These are phyloP conservation scores for Chlorokybus atmophyticus DNA, from an alignment of 139 green algal species.

Conservation along the genomic window DNA sequence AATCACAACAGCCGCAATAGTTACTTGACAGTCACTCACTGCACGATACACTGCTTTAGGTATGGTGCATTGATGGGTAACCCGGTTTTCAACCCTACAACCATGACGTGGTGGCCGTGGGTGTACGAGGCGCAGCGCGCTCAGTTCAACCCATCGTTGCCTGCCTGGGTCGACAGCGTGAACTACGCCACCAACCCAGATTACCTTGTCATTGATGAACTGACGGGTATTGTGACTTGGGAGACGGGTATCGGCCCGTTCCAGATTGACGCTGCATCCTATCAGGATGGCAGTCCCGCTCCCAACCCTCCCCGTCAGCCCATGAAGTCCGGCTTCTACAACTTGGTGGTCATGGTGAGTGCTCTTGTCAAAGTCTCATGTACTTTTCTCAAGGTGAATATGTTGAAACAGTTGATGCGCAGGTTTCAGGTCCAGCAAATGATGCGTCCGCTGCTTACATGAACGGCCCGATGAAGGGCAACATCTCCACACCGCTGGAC, in stretches of 20 bases:
- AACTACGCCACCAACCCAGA: slow-evolving; percentile 11
- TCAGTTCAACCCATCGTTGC: background rate
- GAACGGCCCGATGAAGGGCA: background rate
- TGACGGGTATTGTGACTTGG: slow-evolving; percentile 18
- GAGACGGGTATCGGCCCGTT: slow-evolving; percentile 11
- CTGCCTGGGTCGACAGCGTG: slow-evolving; percentile 8
- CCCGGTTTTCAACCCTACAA: background rate
- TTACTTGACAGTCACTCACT: too few relatives aligned
- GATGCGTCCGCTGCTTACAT: too few relatives aligned
- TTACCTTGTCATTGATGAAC: slow-evolving; percentile 13
- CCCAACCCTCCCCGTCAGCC: background rate
- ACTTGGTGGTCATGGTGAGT: background rate
- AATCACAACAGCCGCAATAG: too few relatives aligned
- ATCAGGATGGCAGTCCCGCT: background rate
- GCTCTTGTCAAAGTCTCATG: background rate
- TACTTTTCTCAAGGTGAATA: background rate
- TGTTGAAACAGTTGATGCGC: too few relatives aligned
- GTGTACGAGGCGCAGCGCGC: slow-evolving; percentile 1
- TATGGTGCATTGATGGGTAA: slow-evolving; percentile 12
- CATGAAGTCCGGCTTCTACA: background rate
- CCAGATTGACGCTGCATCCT: background rate
- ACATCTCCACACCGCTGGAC: slow-evolving; percentile 14
- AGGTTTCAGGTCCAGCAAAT: too few relatives aligned
- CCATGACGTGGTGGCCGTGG: background rate
- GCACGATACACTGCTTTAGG: too few relatives aligned